phyloP scores from a whole-genome alignment of 257 asterid species.

The Solanum okadae region DNA sequence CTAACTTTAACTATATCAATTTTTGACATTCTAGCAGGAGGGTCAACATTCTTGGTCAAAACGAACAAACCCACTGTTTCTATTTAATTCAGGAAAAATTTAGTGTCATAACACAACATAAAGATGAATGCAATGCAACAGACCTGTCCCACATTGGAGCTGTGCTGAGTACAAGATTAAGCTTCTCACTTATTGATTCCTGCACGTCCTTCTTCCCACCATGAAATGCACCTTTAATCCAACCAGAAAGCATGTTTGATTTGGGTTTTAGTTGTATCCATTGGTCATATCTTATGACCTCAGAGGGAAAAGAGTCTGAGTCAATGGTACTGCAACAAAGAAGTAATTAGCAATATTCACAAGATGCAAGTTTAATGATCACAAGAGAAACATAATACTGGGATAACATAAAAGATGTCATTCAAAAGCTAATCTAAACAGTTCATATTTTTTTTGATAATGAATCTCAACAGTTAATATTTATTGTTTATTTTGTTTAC shows the following conservation, averaged over 20 bases:
- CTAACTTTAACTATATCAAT: neutral
- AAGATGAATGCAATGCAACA: constrained; percentile 2
- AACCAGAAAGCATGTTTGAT: constrained; percentile 46
- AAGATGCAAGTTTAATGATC: neutral
- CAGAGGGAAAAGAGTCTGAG: constrained; percentile 60
- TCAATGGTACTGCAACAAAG: constrained; percentile 41
- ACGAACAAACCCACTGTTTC: neutral
- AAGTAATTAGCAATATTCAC: neutral
- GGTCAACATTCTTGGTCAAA: neutral
- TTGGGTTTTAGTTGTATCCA: constrained; percentile 67
- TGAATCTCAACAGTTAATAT: neutral
- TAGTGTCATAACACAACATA: neutral
- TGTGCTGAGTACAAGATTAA: constrained; percentile 57
- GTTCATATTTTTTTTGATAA: neutral
- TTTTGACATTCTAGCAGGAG: neutral
- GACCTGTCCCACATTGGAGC: constrained; percentile 93
- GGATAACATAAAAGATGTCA: neutral
- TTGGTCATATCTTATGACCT: constrained; percentile 66
- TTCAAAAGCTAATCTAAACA: neutral
- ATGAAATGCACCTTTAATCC: constrained; percentile 71
- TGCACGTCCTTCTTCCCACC: constrained; percentile 70
- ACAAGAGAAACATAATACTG: neutral
- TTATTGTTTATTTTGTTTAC: neutral
- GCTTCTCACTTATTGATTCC: constrained; percentile 45
- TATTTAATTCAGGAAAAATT: neutral